phyloP scores from a whole-genome alignment of 305 asterid genomes.

The Fraxinus greggii region DNA sequence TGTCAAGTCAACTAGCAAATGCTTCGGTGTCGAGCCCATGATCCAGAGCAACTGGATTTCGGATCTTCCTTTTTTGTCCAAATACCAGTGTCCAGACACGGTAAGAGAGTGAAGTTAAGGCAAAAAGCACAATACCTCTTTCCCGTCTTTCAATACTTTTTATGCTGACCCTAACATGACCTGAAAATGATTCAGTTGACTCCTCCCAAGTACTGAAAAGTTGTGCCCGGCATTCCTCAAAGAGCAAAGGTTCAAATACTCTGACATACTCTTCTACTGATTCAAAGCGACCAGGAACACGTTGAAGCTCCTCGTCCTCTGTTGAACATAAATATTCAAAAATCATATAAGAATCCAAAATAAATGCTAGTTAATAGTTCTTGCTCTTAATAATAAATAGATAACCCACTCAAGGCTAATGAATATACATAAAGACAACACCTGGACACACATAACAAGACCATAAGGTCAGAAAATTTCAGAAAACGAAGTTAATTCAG shows the following conservation, averaged over 20 bases:
- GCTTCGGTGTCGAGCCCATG: constrained; percentile 15
- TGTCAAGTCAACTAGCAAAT: constrained; percentile 11
- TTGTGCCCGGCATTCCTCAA: constrained; percentile 98
- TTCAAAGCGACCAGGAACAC: constrained; percentile 89
- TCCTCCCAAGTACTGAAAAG: constrained; percentile 95
- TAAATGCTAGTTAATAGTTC: not conserved
- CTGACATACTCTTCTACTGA: constrained; percentile 89
- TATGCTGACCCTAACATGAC: constrained; percentile 76
- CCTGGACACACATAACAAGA: not conserved
- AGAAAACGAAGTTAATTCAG: not conserved
- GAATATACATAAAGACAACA: not conserved
- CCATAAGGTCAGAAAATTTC: constrained; percentile 7
- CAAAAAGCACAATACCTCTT: constrained; percentile 66
- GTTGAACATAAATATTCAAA: constrained; percentile 23
- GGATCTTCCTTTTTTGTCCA: constrained; percentile 13
- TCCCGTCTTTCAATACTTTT: constrained; percentile 84
- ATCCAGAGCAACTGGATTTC: constrained; percentile 7
- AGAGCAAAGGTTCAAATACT: constrained; percentile 97
- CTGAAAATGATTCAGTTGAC: constrained; percentile 55
- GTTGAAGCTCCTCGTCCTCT: constrained; percentile 95
- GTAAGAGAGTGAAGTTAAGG: constrained; percentile 11
- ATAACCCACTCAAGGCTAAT: not conserved
- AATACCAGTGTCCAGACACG: constrained; percentile 10
- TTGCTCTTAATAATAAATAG: constrained; percentile 5
- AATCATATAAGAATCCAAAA: not conserved